phyloP scores from a whole-genome alignment of 2,329 filamentous ascomycete species.

The Exserohilum turcica region DNA sequence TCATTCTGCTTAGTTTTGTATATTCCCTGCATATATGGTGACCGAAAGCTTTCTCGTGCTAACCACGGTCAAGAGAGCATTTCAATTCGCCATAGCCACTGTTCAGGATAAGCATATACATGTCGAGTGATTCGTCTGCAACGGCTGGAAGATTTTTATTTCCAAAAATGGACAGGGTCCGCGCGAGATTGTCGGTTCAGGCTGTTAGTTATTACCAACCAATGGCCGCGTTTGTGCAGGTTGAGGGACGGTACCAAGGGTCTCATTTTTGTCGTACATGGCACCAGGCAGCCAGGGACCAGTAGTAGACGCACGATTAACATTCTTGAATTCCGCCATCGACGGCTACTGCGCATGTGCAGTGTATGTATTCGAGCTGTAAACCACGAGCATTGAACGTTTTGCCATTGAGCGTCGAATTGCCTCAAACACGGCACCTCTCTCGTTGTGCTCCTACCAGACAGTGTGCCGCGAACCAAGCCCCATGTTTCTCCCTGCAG shows the following conservation, averaged over 20 bases:
- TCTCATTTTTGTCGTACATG: background rate
- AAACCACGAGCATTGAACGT: background rate
- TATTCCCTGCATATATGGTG: background rate
- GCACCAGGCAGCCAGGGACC: background rate
- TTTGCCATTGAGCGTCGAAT: background rate
- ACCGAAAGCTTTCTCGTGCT: background rate
- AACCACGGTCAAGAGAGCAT: background rate
- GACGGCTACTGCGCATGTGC: background rate
- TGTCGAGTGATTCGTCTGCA: background rate
- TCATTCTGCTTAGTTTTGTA: background rate
- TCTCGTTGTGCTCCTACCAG: background rate
- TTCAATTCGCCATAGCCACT: background rate
- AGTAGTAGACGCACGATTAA: background rate
- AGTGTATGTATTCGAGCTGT: background rate
- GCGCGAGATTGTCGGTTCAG: background rate
- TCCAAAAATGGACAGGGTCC: background rate
- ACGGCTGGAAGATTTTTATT: background rate
- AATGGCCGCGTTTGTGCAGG: slow-evolving; percentile 1
- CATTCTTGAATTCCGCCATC: no score
- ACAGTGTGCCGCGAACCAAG: background rate
- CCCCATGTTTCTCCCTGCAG: background rate
- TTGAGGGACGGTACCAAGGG: background rate
- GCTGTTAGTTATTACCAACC: background rate
- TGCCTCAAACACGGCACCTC: no score
- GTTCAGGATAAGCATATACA: background rate